phyloP scores from a whole-genome alignment of 2,329 filamentous ascomycete species.

The Cryoendolithus antarcticus region DNA sequence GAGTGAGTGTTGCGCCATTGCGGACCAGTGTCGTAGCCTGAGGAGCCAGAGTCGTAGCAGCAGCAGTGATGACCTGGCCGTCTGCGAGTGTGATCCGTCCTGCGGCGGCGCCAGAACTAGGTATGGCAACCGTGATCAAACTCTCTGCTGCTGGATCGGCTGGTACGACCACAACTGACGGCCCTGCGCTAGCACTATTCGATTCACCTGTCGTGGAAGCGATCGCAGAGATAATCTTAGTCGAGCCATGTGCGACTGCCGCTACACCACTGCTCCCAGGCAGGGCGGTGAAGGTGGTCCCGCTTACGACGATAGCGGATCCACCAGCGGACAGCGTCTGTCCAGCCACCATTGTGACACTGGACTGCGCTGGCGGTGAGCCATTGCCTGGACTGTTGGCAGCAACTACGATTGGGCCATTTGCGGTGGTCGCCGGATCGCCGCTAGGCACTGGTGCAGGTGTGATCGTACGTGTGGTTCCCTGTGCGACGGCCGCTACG shows the following conservation, averaged over 20 bases:
- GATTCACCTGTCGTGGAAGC: not conserved
- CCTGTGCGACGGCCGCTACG: conserved; percentile 1
- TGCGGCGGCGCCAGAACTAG: too few species aligned
- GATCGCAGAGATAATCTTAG: not conserved
- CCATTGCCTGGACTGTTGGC: not conserved
- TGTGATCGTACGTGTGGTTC: conserved; percentile 1
- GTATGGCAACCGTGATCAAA: too few species aligned
- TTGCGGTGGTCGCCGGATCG: too few species aligned
- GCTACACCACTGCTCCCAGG: conserved; percentile 1
- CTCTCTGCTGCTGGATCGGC: too few species aligned
- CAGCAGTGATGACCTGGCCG: conserved; percentile 25
- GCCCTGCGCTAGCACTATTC: too few species aligned
- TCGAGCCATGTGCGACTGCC: not conserved
- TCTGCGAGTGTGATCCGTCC: not conserved
- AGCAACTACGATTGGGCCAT: not conserved
- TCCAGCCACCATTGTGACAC: not conserved
- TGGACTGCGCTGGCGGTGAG: not conserved
- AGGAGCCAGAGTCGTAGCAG: conserved; percentile 35
- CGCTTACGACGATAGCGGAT: not conserved
- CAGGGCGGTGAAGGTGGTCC: conserved; percentile 1
- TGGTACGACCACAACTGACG: too few species aligned
- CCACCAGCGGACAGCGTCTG: conserved; percentile 2
- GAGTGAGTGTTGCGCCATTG: too few species aligned
- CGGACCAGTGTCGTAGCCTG: too few species aligned
- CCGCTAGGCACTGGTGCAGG: too few species aligned